Conservation (phyloP, 108 stramenopile species). For the Cyclotella atomus region DNA sequence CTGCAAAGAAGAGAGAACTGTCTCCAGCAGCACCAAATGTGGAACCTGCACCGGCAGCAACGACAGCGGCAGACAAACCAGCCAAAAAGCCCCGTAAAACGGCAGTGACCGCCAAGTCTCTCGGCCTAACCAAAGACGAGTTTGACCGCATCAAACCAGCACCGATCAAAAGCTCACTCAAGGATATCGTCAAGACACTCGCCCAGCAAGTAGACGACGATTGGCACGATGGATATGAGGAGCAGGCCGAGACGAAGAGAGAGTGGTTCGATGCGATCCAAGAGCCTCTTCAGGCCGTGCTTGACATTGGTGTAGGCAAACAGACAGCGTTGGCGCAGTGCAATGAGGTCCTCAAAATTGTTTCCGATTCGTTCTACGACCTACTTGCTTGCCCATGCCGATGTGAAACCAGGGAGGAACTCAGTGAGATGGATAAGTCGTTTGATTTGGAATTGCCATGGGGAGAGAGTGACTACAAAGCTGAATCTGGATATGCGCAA, state of each 20-base stretch:
- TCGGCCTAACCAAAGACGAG: constrained; percentile 16
- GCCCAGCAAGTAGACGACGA: constrained; percentile 8
- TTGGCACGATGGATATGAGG: constrained; percentile 15
- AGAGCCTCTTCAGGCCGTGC: constrained; percentile 12
- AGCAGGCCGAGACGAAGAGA: constrained; percentile 3
- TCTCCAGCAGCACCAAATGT: constrained; percentile 2
- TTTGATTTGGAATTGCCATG: constrained; percentile 7
- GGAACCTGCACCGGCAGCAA: background rate
- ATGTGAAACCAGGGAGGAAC: background rate
- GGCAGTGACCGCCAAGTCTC: constrained; percentile 16
- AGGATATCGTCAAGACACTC: constrained; percentile 11
- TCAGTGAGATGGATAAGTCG: background rate
- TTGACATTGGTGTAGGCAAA: constrained; percentile 18
- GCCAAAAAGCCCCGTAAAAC: constrained; percentile 13
- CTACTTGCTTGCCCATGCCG: constrained; percentile 13
- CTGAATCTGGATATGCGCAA: background rate
- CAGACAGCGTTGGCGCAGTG: constrained; percentile 7
- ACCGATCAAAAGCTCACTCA: constrained; percentile 1
- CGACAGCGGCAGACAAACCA: background rate
- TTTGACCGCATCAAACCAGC: constrained; percentile 12
- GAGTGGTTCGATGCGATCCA: constrained; percentile 16
- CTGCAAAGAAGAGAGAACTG: constrained; percentile 16
- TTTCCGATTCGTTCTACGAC: constrained; percentile 13
- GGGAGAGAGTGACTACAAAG: background rate
- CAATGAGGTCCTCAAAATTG: constrained; percentile 20